Base-by-base conservation (phyloP, 805 yeast genomes). In the Saccharomycopsis lassenensis region DNA sequence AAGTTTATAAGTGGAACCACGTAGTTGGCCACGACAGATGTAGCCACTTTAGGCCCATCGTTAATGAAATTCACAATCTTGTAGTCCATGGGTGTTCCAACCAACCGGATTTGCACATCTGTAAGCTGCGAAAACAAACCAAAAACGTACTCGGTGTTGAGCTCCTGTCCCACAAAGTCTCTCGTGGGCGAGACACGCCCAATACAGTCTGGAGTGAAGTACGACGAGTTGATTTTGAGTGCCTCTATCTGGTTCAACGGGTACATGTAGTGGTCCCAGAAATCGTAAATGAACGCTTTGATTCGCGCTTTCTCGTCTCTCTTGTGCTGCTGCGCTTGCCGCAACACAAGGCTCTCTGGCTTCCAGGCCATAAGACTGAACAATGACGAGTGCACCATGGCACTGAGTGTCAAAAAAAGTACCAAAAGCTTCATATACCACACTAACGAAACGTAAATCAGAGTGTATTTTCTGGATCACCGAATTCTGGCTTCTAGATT, bases 261-360 rank as follows among this genome's bases (percentile, higher is more conserved):
- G 23, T 37, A 45, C 10, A 36, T 11, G 38, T 46, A 47, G 51
- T 69, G 67, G 4, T 14, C 29, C 40, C 37, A 40, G 35, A 40
- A 36, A 3, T 22, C 17, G 19, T 33, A 6, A 14, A 40, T 12
- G 30, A 40, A 40, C n/a, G n/a, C n/a, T n/a, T n/a, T n/a, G n/a
- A n/a, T n/a, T n/a, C n/a, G n/a, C n/a, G n/a, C 10, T 29, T n/a
- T 19, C 18, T 16, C 15, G 19, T 15, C 15, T 29, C 32, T n/a
- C n/a, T n/a, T n/a, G n/a, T n/a, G n/a, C n/a, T n/a, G n/a, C n/a
- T n/a, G n/a, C n/a, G n/a, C n/a, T n/a, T n/a, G n/a, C n/a, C n/a
- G n/a, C n/a, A n/a, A n/a, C n/a, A n/a, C n/a, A n/a, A n/a, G n/a
- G n/a, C n/a, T n/a, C n/a, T n/a, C n/a, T n/a, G n/a, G n/a, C n/a